phyloP scores from a whole-genome alignment of 371 early-diverging fungal genomes.

The Mucor racemosus region DNA sequence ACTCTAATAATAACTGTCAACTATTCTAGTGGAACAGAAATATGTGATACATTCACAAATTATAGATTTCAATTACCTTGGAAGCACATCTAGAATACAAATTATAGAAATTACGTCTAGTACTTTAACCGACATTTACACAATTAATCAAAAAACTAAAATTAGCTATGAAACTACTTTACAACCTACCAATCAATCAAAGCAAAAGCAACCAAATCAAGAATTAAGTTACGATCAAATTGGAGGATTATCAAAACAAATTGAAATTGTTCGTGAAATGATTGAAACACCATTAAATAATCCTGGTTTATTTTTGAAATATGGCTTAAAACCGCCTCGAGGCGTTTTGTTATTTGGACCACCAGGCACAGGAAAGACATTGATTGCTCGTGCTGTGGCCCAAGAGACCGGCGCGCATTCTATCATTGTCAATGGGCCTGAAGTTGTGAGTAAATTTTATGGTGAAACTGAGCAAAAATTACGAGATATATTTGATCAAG shows the following conservation, averaged over 20 bases:
- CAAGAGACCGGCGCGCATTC: slow-evolving; percentile 81
- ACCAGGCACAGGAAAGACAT: slow-evolving; percentile 98
- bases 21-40: slow-evolving; percentile 50
- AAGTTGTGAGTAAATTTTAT: slow-evolving; percentile 93
- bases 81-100: slow-evolving; percentile 10
- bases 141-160: slow-evolving; percentile 40
- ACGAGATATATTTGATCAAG: slow-evolving; percentile 81
- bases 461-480: slow-evolving; percentile 97
- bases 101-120: neutral
- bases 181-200: slow-evolving; percentile 5
- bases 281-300: slow-evolving; percentile 85
- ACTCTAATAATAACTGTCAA: neutral
- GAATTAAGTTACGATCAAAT: slow-evolving; percentile 41
- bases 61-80: slow-evolving; percentile 56
- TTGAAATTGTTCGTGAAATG: slow-evolving; percentile 79
- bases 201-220: neutral
- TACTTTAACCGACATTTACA: neutral
- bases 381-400: slow-evolving; percentile 92
- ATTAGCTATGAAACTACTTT: neutral
- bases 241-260: slow-evolving; percentile 79
- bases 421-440: slow-evolving; percentile 94
- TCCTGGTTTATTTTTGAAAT: slow-evolving; percentile 73
- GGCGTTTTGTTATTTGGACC: slow-evolving; percentile 96
- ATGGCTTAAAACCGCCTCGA: slow-evolving; percentile 83
- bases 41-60: slow-evolving; percentile 52